phyloP scores from a whole-genome alignment of 2,329 filamentous ascomycete species.

The Neonectria sp. region DNA sequence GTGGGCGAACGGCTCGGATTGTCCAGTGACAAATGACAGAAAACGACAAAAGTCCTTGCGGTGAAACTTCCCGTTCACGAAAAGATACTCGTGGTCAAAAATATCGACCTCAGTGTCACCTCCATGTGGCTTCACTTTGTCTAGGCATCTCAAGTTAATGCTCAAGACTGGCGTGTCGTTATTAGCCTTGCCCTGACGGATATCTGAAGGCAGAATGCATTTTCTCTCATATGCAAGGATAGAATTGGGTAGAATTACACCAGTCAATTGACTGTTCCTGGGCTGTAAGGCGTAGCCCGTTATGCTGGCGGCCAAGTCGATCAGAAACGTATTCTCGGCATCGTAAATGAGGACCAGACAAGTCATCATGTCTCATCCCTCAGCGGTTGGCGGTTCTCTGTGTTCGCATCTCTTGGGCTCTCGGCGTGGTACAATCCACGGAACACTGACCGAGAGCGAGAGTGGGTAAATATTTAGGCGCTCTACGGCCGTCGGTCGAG shows the following conservation, averaged over 20 bases:
- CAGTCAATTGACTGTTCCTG: background rate
- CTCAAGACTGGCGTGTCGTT: background rate
- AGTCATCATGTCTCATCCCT: conserved; percentile 15
- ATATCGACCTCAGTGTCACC: background rate
- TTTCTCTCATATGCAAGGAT: conserved; percentile 16
- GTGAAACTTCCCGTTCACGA: conserved; percentile 20
- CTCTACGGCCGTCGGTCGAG: background rate
- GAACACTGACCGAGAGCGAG: background rate
- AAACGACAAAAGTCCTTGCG: conserved; percentile 30
- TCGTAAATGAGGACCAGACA: conserved; percentile 28
- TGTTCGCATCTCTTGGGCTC: background rate
- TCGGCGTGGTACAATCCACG: background rate
- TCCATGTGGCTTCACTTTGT: background rate
- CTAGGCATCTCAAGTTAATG: conserved; percentile 15
- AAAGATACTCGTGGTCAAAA: conserved; percentile 31
- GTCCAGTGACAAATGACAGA: conserved; percentile 28
- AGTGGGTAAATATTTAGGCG: conserved; percentile 34
- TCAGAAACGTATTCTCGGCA: conserved; percentile 6
- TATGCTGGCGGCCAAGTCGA: conserved; percentile 30
- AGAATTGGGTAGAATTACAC: background rate
- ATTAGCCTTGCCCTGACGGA: background rate
- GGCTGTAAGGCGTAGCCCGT: conserved; percentile 22
- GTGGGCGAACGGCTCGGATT: conserved; percentile 10
- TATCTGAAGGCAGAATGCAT: background rate
- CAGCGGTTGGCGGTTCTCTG: background rate